Conservation (phyloP, 2,329 filamentous ascomycete species). For the Colletotrichum sp. region DNA sequence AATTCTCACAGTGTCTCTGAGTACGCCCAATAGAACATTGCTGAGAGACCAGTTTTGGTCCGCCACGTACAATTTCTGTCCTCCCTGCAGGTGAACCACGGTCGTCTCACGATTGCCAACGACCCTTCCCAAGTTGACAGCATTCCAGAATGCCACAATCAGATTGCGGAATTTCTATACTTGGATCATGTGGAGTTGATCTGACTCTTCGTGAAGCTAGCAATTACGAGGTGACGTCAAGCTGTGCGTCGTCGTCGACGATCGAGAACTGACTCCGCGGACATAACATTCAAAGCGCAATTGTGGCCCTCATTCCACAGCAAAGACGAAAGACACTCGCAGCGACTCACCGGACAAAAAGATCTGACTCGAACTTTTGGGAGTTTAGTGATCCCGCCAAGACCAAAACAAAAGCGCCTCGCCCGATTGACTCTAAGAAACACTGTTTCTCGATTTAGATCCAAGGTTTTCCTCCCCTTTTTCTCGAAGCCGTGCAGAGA, state of each 20-base stretch:
- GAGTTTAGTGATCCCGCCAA: not conserved
- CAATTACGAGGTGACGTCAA: not conserved
- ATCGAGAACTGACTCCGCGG: not conserved
- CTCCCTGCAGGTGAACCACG: not conserved
- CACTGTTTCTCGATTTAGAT: not conserved
- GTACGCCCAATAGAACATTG: conserved; percentile 33
- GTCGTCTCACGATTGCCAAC: not conserved
- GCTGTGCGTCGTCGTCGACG: not conserved
- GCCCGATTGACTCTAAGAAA: not conserved
- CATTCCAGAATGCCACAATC: not conserved
- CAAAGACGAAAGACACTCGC: rapidly evolving
- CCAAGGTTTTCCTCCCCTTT: not conserved
- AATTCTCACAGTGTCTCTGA: conserved; percentile 25
- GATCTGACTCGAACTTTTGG: not conserved
- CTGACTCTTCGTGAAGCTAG: not conserved
- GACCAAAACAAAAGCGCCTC: not conserved
- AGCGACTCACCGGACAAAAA: not conserved
- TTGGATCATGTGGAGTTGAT: not conserved
- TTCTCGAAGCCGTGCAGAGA: not conserved
- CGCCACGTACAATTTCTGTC: conserved; percentile 20
- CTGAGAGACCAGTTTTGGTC: conserved; percentile 46
- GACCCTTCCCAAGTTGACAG: not conserved
- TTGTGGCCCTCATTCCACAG: not conserved
- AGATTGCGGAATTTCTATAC: not conserved
- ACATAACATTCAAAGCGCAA: not conserved